phyloP scores from a whole-genome alignment of 345 rosid genomes.

The sweet orange (Citrus sinensis) region DVS_A1.0 CM039168.1:28649001-28649500 shows the following conservation, averaged over 20 bases:
- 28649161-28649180: background rate
- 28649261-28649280: conserved; percentile 58
- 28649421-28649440: conserved; percentile 47
- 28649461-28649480: conserved; percentile 57
- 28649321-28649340: conserved; percentile 50
- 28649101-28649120: background rate
- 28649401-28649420: conserved; percentile 44
- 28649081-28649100: background rate
- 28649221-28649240: background rate
- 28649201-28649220: too few relatives aligned
- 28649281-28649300: conserved; percentile 64
- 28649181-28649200: background rate
- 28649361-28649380: conserved; percentile 51
- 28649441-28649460: conserved; percentile 39
- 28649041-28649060: background rate
- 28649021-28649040: background rate
- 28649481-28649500: conserved; percentile 51
- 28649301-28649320: conserved; percentile 52
- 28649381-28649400: conserved; percentile 54
- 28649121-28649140: background rate
- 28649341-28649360: conserved; percentile 58
- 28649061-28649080: background rate
- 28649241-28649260: conserved; percentile 30
- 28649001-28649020: background rate
- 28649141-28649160: background rate